phyloP scores from a whole-genome alignment of 495 filamentous ascomycete genomes.

The Hypoxylon intermedium region DNA sequence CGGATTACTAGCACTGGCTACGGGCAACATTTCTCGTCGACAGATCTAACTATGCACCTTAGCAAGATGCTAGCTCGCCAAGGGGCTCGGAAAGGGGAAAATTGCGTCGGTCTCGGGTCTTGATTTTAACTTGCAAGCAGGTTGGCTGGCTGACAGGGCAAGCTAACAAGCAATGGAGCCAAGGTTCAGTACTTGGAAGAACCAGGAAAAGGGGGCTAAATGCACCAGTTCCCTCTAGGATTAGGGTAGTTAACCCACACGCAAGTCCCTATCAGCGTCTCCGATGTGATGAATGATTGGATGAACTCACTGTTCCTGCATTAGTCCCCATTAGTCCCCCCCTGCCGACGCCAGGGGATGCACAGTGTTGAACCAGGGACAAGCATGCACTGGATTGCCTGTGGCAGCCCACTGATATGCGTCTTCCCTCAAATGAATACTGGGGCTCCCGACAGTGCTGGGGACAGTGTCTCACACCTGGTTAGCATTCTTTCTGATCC shows the following conservation, averaged over 20 bases:
- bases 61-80: slow-evolving; percentile 2
- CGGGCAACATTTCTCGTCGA: not conserved
- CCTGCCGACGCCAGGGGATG: slow-evolving; percentile 18
- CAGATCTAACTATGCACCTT: not conserved
- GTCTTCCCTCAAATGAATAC: slow-evolving; percentile 29
- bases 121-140: not conserved
- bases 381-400: not conserved
- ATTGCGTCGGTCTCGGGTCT: slow-evolving; percentile 8
- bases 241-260: slow-evolving; percentile 19
- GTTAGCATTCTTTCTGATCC: slow-evolving; percentile 32
- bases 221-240: slow-evolving; percentile 19
- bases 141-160: not conserved
- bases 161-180: slow-evolving; percentile 19
- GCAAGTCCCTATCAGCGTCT: slow-evolving; percentile 30
- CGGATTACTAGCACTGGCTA: not conserved
- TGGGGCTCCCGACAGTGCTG: slow-evolving; percentile 8
- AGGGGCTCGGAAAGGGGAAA: slow-evolving; percentile 23
- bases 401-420: slow-evolving; percentile 20
- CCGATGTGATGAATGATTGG: slow-evolving; percentile 20
- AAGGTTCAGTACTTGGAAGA: slow-evolving; percentile 7
- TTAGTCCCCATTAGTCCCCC: too few species aligned
- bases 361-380: slow-evolving; percentile 15
- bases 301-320: slow-evolving; percentile 40
- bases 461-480: slow-evolving; percentile 30
- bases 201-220: slow-evolving; percentile 18